Conservation (phyloP, 176 grass and related monocot species). For the Puccinellia tenuiflora region DNA sequence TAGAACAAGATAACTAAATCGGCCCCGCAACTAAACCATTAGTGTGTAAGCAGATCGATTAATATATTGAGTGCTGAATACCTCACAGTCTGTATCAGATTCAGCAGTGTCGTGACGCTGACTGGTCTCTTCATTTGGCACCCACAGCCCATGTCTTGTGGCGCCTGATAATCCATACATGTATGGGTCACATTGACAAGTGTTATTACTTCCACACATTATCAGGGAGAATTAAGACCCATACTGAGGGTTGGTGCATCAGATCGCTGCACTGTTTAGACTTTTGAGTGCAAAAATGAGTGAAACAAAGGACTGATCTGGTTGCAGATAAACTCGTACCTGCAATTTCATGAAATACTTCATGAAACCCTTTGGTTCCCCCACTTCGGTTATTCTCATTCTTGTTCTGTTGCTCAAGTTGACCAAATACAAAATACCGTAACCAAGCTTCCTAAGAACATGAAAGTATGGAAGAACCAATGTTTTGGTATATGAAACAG, state of each 20-base stretch:
- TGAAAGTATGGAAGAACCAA: background rate
- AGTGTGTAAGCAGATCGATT: background rate
- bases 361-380: background rate
- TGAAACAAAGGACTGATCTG: background rate
- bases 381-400: background rate
- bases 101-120: slow-evolving; percentile 21
- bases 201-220: background rate
- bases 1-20: too few species aligned
- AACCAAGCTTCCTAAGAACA: background rate
- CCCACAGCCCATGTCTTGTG: slow-evolving; percentile 34
- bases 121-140: slow-evolving; percentile 32
- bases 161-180: slow-evolving; percentile 27
- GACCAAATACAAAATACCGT: background rate
- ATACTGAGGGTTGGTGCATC: background rate
- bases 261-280: background rate
- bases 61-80: slow-evolving; percentile 20
- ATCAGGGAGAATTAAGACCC: background rate
- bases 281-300: background rate
- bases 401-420: slow-evolving; percentile 8
- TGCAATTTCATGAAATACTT: background rate
- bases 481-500: background rate
- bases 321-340: background rate
- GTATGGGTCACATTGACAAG: slow-evolving; percentile 25
- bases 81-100: slow-evolving; percentile 17
- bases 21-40: background rate